phyloP scores from a whole-genome alignment of 2,329 filamentous ascomycete genomes.

The Hymenoscyphus infarciens region DNA sequence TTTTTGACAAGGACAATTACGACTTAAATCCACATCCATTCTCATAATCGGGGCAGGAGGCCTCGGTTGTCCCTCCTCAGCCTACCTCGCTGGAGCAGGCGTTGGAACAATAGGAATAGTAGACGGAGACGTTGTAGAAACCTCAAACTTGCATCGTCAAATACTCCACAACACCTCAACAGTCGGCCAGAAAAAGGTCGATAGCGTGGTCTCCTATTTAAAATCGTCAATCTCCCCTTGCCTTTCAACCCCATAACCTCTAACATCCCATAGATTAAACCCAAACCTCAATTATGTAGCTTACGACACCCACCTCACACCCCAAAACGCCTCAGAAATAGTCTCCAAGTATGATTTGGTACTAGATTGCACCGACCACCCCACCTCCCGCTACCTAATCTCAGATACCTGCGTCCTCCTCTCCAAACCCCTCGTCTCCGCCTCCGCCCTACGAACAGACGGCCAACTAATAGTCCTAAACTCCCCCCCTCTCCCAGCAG shows the following conservation, averaged over 20 bases:
- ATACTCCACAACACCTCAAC: constrained; percentile 71
- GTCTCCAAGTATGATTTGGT: constrained; percentile 75
- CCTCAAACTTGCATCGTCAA: constrained; percentile 90
- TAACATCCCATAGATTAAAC: constrained; percentile 57
- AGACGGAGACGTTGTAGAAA: constrained; percentile 84
- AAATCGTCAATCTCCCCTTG: constrained; percentile 42
- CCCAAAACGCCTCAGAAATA: constrained; percentile 63
- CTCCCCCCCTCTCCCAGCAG: constrained; percentile 63
- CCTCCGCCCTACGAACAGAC: constrained; percentile 82
- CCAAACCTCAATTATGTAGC: constrained; percentile 62
- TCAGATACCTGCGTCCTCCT: constrained; percentile 84
- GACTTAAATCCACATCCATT: constrained; percentile 65
- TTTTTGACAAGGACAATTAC: constrained; percentile 62
- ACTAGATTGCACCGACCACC: constrained; percentile 93
- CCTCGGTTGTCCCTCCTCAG: constrained; percentile 83
- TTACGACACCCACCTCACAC: constrained; percentile 61
- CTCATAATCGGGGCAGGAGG: constrained; percentile 86
- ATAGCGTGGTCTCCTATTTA: constrained; percentile 65
- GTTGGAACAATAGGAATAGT: constrained; percentile 79
- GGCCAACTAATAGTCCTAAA: constrained; percentile 90
- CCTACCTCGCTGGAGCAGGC: constrained; percentile 89
- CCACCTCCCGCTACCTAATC: constrained; percentile 85
- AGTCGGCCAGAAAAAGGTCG: constrained; percentile 75
- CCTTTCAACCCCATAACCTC: not conserved
- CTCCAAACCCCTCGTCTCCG: constrained; percentile 77